A percentile compares a stretch with the other conserved stretches of the same genome.
Conservation (phyloP, 1,284 basidiomycete genomes). For the Rhizoctonia solani region DNA sequence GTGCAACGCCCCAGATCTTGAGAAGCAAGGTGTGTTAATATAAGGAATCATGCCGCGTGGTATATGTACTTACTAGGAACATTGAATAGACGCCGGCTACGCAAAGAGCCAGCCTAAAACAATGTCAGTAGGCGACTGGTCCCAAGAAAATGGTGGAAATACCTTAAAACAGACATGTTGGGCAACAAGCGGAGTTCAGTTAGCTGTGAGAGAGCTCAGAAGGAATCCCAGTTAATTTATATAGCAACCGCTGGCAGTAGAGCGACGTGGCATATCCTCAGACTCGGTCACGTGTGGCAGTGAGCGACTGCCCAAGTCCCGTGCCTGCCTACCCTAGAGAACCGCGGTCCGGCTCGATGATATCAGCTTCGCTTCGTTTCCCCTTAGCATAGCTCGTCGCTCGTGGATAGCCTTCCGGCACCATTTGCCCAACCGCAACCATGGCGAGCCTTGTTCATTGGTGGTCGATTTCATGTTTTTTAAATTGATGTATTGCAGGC, state of each 20-base stretch:
- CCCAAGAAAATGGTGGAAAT: neutral
- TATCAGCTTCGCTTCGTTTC: neutral
- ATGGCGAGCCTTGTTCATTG: neutral
- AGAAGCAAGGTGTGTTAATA: constrained; percentile 9
- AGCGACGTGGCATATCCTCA: constrained; percentile 24
- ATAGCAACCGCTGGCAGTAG: constrained; percentile 9
- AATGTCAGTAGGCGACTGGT: neutral
- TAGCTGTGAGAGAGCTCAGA: neutral
- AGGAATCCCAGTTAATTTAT: constrained; percentile 7
- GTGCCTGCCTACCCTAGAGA: neutral
- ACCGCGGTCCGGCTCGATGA: constrained; percentile 12
- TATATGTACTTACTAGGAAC: constrained; percentile 62
- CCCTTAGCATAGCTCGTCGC: constrained; percentile 18
- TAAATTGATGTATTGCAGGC: neutral
- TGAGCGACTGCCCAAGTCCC: neutral
- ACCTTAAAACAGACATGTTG: constrained; percentile 15
- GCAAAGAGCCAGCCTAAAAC: constrained; percentile 61
- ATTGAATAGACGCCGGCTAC: constrained; percentile 75
- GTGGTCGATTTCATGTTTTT: neutral
- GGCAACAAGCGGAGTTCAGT: neutral
- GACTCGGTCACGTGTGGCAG: constrained; percentile 22
- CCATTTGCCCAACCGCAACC: neutral
- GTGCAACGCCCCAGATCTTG: constrained; percentile 87
- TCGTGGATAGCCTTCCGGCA: neutral
- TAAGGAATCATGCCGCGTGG: neutral